phyloP scores from a whole-genome alignment of 1,284 basidiomycete species.

The Ceratobasidium sp. region DNA sequence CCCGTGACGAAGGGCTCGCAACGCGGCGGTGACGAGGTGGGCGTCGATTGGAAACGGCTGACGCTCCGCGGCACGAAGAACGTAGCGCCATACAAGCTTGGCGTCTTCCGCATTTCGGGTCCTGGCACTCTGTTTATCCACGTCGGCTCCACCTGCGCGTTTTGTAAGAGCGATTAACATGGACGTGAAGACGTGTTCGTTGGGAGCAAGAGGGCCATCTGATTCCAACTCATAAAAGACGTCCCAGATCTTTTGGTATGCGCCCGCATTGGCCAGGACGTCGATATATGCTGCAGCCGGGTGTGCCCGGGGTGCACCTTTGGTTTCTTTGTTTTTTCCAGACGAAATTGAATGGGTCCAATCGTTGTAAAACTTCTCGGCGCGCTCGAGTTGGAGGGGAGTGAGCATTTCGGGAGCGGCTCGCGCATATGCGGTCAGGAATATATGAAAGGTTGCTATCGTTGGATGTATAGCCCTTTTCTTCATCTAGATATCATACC shows the following conservation, averaged over 20 bases:
- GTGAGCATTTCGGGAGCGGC: constrained; percentile 63
- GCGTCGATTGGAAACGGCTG: constrained; percentile 61
- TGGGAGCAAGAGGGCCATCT: constrained; percentile 63
- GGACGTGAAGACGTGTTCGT: constrained; percentile 64
- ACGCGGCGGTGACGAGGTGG: constrained; percentile 58
- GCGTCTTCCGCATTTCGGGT: constrained; percentile 60
- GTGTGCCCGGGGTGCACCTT: constrained; percentile 45
- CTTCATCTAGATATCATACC: constrained; percentile 66
- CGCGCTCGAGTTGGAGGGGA: constrained; percentile 64
- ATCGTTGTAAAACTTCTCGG: constrained; percentile 60
- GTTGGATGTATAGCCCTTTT: constrained; percentile 72
- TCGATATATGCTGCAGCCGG: constrained; percentile 66
- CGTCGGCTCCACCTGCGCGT: constrained; percentile 45
- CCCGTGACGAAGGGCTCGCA: constrained; percentile 63
- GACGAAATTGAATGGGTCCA: constrained; percentile 1
- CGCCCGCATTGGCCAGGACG: constrained; percentile 63
- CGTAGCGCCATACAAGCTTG: constrained; percentile 69
- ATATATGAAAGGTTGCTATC: constrained; percentile 66
- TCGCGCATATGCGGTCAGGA: constrained; percentile 65
- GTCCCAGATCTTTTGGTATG: constrained; percentile 70
- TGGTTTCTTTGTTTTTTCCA: background rate
- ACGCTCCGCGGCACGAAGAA: constrained; percentile 59
- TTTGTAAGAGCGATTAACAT: constrained; percentile 63
- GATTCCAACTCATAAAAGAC: constrained; percentile 69
- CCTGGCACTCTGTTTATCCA: background rate